These are phyloP conservation scores for Eutrema yunnanense DNA, from an alignment of 345 rosid genomes.

Conservation along the genomic window DNA sequence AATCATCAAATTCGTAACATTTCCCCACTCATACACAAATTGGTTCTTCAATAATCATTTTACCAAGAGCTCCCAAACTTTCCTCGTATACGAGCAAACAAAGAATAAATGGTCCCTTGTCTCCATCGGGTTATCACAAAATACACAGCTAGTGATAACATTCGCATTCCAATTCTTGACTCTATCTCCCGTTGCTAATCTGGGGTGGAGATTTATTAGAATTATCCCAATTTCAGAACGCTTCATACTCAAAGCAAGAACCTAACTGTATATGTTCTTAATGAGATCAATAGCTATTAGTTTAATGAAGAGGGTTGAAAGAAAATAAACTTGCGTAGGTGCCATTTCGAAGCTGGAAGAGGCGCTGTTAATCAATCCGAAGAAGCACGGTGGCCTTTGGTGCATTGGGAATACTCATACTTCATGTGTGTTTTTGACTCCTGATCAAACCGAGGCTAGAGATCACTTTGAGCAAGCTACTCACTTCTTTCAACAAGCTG, in stretches of 20 bases:
- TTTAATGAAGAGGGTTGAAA: not conserved
- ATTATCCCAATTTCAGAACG: conserved; percentile 69
- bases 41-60: too few relatives aligned
- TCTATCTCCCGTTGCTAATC: too few relatives aligned
- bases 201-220: conserved; percentile 92
- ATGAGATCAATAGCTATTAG: not conserved
- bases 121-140: too few relatives aligned
- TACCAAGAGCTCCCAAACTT: too few relatives aligned
- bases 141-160: too few relatives aligned
- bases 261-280: conserved; percentile 42
- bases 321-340: conserved; percentile 23
- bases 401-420: conserved; percentile 54
- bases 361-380: conserved; percentile 40
- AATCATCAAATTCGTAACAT: too few relatives aligned
- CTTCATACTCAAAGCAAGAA: conserved; percentile 59
- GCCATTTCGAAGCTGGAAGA: conserved; percentile 59
- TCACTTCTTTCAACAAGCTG: too few relatives aligned
- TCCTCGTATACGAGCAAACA: too few relatives aligned
- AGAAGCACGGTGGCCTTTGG: conserved; percentile 46
- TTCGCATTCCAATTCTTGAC: too few relatives aligned
- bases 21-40: too few relatives aligned
- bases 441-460: conserved; percentile 41
- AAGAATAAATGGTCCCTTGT: too few relatives aligned
- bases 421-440: conserved; percentile 43
- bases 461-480: conserved; percentile 32